Base-by-base conservation (phyloP, 1,139 yeast species). In the Pichia inconspicua region DNA sequence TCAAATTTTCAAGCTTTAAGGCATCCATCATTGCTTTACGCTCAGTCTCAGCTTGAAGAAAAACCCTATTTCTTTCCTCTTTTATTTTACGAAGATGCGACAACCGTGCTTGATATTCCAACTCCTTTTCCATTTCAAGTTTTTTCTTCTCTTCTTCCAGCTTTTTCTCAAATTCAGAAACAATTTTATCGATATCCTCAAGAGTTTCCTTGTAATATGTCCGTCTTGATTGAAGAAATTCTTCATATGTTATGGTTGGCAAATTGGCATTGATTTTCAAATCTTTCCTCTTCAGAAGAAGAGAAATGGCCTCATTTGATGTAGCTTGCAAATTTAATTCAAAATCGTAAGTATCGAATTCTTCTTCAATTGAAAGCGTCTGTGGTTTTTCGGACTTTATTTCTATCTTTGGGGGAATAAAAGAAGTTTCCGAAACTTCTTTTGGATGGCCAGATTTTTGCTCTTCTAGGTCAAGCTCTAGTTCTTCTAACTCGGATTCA, bases 351-450 rank as follows among this genome's bases (percentile, higher is more conserved):
- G 25, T 22, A 22, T 37, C 40, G 12, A 22, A 14, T 34, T 46
- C 41, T 19, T 49, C 49, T 25, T 49, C 52, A 5, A 49, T 19
- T 39, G 46, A 40, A n/a, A 43, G 37, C 8, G 15, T 34, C 12
- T 34, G 15, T 34, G 37, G 19, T 15, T 34, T 34, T 15, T 34
- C 43, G 46, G 30, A 14, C 28, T 11, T 39, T 27, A n/a, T 36
- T 43, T 5, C 17, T 19, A 17, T 40, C 41, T 15, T 31, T 32
- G 12, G 38, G 40, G 14, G 41, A 5, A 30, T 30, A 12, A 30
- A 30, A 2, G 34, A 30, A 7, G 14, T 30, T 5, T 30, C 12
- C 4, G 34, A 5, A 14, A 2, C 5, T 5, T 22, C 22, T 5
- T 22, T 22, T 22, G 22, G 22, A 22, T 4, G 3, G 22, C 22